Base-by-base conservation (phyloP, 768 basidiomycete genomes). In the Paxillus rubicundulus region DNA sequence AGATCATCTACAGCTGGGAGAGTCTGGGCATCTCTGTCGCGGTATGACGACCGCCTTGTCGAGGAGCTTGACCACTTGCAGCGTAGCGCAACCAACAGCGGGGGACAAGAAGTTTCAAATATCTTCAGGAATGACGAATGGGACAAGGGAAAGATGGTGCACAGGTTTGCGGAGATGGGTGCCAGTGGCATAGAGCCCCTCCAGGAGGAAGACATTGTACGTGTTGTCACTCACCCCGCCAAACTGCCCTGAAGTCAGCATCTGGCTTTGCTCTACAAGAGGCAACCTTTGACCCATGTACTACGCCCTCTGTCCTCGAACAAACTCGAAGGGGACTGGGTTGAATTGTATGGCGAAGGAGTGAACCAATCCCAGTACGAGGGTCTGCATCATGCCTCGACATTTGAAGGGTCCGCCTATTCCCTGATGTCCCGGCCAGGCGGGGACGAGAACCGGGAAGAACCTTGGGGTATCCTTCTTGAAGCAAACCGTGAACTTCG, bases 91-190 rank as follows among this genome's bases (percentile, higher is more conserved):
- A 65, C 65, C 16, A 48, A 58, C 17, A 72, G 73, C 76, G 48
- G 61, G 68, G 55, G 53, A 68, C 47, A 68, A 61, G 49, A 58
- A 57, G 24, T 67, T 70, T 70, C 2, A 77, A 74, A 43, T 55
- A 62, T 78, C 20, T 89, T 86, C 57, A 62, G 58, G 54, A 74
- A 70, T 39, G 84, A 78, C 10, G 74, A 61, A 57, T 91, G 87
- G 86, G 91, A 93, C 66, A 75, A 70, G 42, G 69, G 67, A 51
- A 92, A 92, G 76, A 92, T 92, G 91, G 82, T 92, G 45, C 71
- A 76, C 46, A 80, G 78, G 52, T 92, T 92, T 70, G 86, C 87
- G 1, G 76, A 79, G 55, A 69, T 92, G 68, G 82, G 80, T 5
- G 62, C 66, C 5, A 59, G 66, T 13, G 68, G 68, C 6, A 24